Conservation (phyloP, 2,329 filamentous ascomycete genomes). For the Diaporthe nobilis region DNA sequence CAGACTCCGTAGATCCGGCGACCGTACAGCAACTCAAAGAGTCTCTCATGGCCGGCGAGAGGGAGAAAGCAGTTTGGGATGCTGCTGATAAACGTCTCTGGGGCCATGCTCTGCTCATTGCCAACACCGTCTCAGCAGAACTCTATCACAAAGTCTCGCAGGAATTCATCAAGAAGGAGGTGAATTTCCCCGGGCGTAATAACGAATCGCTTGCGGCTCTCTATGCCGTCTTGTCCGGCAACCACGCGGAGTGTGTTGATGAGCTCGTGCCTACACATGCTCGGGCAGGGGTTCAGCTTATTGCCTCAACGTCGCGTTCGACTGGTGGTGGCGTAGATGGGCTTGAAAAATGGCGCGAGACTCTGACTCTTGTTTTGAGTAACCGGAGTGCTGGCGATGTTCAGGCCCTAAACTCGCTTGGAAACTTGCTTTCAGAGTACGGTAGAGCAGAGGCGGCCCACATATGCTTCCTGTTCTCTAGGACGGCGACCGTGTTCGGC, state of each 20-base stretch:
- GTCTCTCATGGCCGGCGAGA: conserved; percentile 82
- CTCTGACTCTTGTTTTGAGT: conserved; percentile 85
- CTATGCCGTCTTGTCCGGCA: conserved; percentile 95
- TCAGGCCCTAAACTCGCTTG: conserved; percentile 83
- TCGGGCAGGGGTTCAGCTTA: conserved; percentile 90
- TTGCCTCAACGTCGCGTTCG: conserved; percentile 75
- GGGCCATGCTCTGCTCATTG: conserved; percentile 95
- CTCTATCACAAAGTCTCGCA: conserved; percentile 94
- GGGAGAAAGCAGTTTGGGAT: conserved; percentile 92
- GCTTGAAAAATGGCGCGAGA: conserved; percentile 94
- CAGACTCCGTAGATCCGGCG: conserved; percentile 77
- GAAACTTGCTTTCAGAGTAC: conserved; percentile 86
- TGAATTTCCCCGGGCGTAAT: conserved; percentile 83
- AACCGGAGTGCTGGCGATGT: conserved; percentile 88
- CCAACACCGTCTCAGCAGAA: conserved; percentile 81
- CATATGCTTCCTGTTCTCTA: conserved; percentile 92
- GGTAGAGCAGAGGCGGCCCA: conserved; percentile 92
- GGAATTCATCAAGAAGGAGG: conserved; percentile 95
- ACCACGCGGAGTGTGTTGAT: conserved; percentile 93
- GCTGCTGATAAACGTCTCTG: conserved; percentile 94
- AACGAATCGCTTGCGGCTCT: conserved; percentile 91
- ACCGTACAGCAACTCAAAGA: conserved; percentile 81
- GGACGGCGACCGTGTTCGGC: conserved; percentile 78
- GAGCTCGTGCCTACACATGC: conserved; percentile 95
- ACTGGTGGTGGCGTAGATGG: conserved; percentile 79